Conservation (phyloP, 805 yeast genomes). For the Ogataea haglerorum region DNA sequence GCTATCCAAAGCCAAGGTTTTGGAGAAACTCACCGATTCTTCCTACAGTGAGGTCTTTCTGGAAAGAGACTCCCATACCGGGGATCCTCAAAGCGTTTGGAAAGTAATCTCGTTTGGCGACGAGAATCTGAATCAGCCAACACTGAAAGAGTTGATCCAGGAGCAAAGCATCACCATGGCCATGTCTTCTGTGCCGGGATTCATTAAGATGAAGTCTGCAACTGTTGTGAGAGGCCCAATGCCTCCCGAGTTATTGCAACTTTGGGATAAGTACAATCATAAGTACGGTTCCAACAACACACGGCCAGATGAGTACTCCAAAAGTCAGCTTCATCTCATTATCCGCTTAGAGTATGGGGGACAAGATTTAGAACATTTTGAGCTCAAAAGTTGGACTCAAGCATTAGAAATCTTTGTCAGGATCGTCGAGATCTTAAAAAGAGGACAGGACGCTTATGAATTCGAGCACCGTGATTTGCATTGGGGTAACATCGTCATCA, state of each 20-base stretch:
- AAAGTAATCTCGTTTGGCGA: conserved; percentile 54
- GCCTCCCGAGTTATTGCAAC: conserved; percentile 38
- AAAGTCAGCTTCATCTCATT: conserved; percentile 35
- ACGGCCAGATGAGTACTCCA: conserved; percentile 38
- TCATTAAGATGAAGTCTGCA: conserved; percentile 41
- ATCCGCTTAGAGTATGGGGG: conserved; percentile 41
- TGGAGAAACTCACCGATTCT: conserved; percentile 45
- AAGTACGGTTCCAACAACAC: conserved; percentile 22
- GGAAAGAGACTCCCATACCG: conserved; percentile 24
- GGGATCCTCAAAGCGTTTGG: conserved; percentile 35
- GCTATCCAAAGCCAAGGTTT: conserved; percentile 16
- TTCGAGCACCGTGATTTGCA: conserved; percentile 75
- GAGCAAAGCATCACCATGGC: conserved; percentile 44
- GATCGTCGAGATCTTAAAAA: conserved; percentile 44
- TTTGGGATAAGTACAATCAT: conserved; percentile 41
- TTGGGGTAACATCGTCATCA: conserved; percentile 59
- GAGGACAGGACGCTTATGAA: conserved; percentile 47
- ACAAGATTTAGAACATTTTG: conserved; percentile 41
- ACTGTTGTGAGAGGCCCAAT: conserved; percentile 45
- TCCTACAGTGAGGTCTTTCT: conserved; percentile 44
- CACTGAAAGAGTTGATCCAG: conserved; percentile 41
- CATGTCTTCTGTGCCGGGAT: conserved; percentile 41
- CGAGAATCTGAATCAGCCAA: conserved; percentile 39
- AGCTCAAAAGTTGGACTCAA: conserved; percentile 37
- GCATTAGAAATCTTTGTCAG: conserved; percentile 50